These are phyloP conservation scores for Fusarium sp. DNA, from an alignment of 2,329 filamentous ascomycete species.

Conservation along the genomic window DNA sequence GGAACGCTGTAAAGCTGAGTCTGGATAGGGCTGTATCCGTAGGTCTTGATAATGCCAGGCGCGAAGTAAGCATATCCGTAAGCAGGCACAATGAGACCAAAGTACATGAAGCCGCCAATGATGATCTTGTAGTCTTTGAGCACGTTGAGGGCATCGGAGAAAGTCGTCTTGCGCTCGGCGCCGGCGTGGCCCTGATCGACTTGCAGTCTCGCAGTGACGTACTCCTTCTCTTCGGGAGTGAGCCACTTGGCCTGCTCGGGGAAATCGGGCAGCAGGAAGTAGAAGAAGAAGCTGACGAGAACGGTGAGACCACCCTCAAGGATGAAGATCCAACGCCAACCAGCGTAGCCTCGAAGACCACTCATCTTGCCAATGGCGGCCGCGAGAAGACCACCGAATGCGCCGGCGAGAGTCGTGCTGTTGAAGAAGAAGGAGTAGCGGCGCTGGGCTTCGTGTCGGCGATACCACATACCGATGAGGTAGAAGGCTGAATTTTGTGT, in stretches of 20 bases:
- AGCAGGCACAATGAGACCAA: conserved; percentile 80
- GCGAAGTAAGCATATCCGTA: conserved; percentile 84
- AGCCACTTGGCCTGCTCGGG: conserved; percentile 81
- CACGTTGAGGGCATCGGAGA: conserved; percentile 69
- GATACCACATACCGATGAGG: conserved; percentile 90
- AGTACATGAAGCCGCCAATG: conserved; percentile 83
- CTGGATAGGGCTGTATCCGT: conserved; percentile 69
- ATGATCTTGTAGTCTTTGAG: conserved; percentile 81
- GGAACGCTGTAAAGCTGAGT: conserved; percentile 70
- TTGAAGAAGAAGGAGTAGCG: conserved; percentile 95
- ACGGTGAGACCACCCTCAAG: conserved; percentile 76
- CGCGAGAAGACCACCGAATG: conserved; percentile 88
- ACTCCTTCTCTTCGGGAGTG: conserved; percentile 73
- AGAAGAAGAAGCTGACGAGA: conserved; percentile 70
- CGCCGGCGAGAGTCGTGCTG: conserved; percentile 80
- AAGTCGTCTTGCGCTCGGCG: conserved; percentile 69
- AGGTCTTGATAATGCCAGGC: conserved; percentile 76
- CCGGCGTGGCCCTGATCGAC: conserved; percentile 76
- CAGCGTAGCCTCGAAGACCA: conserved; percentile 71
- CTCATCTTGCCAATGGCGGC: conserved; percentile 92
- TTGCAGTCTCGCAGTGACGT: conserved; percentile 73
- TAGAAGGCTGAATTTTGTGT: conserved; percentile 64
- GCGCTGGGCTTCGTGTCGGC: conserved; percentile 86
- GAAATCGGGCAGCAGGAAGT: conserved; percentile 79
- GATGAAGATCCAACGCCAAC: conserved; percentile 89